A percentile compares a stretch with the other conserved stretches of the same genome.
phyloP scores from a whole-genome alignment of 257 asterid genomes.

The Rehmannia glutinosa region DNA sequence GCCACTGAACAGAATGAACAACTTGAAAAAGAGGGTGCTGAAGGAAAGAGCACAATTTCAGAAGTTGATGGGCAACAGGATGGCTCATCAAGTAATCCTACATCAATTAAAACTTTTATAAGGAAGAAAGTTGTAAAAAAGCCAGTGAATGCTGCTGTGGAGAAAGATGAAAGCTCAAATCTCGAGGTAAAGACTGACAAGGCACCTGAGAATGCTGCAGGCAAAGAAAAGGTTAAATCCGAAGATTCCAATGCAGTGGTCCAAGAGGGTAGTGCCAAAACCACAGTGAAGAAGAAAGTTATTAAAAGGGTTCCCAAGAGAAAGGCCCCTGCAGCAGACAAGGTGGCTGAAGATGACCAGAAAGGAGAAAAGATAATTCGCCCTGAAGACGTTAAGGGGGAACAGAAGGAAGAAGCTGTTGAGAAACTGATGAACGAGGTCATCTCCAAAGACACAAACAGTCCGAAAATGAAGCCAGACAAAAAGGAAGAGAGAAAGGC shows the following conservation, averaged over 20 bases:
- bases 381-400: conserved; percentile 31
- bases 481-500: conserved; percentile 37
- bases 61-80: conserved; percentile 47
- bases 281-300: conserved; percentile 64
- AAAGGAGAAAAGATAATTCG: conserved; percentile 25
- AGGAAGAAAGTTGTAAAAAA: conserved; percentile 58
- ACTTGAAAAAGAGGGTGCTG: conserved; percentile 34
- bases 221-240: conserved; percentile 28
- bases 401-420: conserved; percentile 28
- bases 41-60: conserved; percentile 29
- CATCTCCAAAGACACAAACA: conserved; percentile 22
- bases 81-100: conserved; percentile 38
- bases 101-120: conserved; percentile 49
- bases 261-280: conserved; percentile 47
- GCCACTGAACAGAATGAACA: conserved; percentile 30
- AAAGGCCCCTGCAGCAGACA: conserved; percentile 47
- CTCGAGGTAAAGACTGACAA: conserved; percentile 31
- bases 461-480: conserved; percentile 32
- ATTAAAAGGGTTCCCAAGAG: conserved; percentile 66
- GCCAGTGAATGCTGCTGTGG: conserved; percentile 32
- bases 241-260: conserved; percentile 32
- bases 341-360: conserved; percentile 33
- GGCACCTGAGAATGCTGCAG: conserved; percentile 38
- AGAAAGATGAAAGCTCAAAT: conserved; percentile 30
- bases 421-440: conserved; percentile 19